Conservation (phyloP, 1,284 basidiomycete genomes). For the Fomitiporia mediterranea region DNA sequence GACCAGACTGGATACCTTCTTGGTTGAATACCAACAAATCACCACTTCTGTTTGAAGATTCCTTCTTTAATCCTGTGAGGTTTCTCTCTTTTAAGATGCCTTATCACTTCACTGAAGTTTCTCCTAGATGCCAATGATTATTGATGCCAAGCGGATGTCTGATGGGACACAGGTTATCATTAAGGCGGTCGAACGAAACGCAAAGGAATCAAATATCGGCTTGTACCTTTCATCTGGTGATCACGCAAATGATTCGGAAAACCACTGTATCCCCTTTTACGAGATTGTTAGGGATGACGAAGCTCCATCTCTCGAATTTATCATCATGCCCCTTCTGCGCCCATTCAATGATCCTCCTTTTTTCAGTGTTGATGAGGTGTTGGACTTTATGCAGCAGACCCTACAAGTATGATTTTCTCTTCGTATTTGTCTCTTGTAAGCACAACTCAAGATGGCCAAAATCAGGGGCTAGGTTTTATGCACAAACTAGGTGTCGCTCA, state of each 20-base stretch:
- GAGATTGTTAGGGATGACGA: slow-evolving; percentile 15
- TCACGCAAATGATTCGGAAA: slow-evolving; percentile 12
- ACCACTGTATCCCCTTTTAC: slow-evolving; percentile 22
- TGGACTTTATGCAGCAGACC: slow-evolving; percentile 11
- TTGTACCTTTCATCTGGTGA: slow-evolving; percentile 10
- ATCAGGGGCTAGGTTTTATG: slow-evolving; percentile 2
- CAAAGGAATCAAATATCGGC: slow-evolving; percentile 1
- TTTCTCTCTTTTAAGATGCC: not conserved
- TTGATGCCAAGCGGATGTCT: not conserved
- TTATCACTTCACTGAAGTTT: too few species aligned
- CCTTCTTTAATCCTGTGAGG: not conserved
- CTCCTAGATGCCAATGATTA: not conserved
- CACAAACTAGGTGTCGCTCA: slow-evolving; percentile 2
- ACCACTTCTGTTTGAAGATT: slow-evolving; percentile 23
- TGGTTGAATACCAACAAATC: slow-evolving; percentile 20
- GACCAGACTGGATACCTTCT: slow-evolving; percentile 23
- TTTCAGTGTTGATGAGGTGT: slow-evolving; percentile 3
- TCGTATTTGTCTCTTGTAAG: not conserved
- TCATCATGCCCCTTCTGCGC: slow-evolving; percentile 15
- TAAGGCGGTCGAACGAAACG: not conserved
- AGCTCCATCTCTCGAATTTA: not conserved
- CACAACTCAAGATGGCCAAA: not conserved
- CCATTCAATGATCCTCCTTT: slow-evolving; percentile 10
- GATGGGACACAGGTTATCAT: not conserved
- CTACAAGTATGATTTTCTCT: not conserved